Evolutionary conservation across 176 grass and related monocot genomes (phyloP), one percentile per base, ranked within the genome.

Genomic region (Chloris gayana): DNA sequence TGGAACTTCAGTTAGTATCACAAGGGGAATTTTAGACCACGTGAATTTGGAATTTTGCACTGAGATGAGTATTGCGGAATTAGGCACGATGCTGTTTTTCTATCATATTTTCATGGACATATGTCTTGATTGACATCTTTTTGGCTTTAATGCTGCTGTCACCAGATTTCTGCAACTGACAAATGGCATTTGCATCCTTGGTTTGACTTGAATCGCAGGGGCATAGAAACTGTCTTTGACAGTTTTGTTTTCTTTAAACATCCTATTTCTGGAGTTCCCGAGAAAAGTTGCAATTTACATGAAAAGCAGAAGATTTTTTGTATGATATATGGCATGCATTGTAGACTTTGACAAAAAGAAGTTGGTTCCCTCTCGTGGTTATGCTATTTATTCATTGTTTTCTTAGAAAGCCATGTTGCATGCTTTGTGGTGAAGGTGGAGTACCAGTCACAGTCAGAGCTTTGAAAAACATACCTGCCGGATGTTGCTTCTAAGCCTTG

Each of bases 401-500:
- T 83, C 58, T 15, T 73, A 58, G 51, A 80, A 79, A 68, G 27
- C 25, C 11, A 14, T 71, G 37, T 17, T 81, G 29, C 67, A 37
- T 77, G 67, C 38, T 67, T 81, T 77, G 29, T 58, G 46, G 59
- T 14, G 12, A 29, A 67, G 46, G 31, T 80, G 39, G 85, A 67
- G 32, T 80, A 61, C 64, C 37, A n/a, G 70, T 6, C 58, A 50
- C 17, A n/a, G 70, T 6, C 58, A 50, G 22, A 80, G 45, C 25
- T 68, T 65, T 56, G 41, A 75, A 74, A 35, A 76, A 49, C 46
- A 77, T 70, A 32, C 33, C 9, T 60, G 59, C 30, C 59, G 31
- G 54, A 74, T 21, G n/a, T 70, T 85, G 41, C 72, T 73, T 82
- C 46, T 77, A 72, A 77, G 57, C 66, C 15, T 82, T 67, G 37